Conservation (phyloP, 169 alveolate genomes). For the Plasmodium yoelii region DNA sequence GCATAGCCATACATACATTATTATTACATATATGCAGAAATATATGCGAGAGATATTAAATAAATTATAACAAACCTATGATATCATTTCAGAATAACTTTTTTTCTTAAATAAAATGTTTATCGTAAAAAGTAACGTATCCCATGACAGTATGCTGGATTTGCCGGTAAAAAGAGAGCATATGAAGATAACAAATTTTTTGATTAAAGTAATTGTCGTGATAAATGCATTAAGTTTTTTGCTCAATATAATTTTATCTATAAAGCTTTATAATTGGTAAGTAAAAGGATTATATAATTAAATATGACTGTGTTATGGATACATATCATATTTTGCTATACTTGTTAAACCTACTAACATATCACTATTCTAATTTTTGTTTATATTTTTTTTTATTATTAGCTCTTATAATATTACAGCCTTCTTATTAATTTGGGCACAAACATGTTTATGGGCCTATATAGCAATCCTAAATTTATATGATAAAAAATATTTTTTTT, state of each 20-base stretch:
- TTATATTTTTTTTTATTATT: background rate
- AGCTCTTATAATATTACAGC: slow-evolving; percentile 71
- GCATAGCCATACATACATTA: no score
- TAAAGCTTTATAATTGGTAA: slow-evolving; percentile 67
- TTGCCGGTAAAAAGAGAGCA: slow-evolving; percentile 67
- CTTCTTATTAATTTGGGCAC: slow-evolving; percentile 52
- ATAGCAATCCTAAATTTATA: slow-evolving; percentile 65
- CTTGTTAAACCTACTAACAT: background rate
- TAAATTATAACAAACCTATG: slow-evolving; percentile 6
- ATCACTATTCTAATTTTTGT: background rate
- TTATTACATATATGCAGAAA: no score
- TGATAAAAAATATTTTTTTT: slow-evolving; percentile 58
- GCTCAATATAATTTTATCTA: slow-evolving; percentile 41
- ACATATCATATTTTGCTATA: background rate
- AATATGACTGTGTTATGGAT: background rate
- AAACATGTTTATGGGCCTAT: slow-evolving; percentile 70
- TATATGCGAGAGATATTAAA: no score
- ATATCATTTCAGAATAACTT: slow-evolving; percentile 4
- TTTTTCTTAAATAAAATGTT: slow-evolving; percentile 49
- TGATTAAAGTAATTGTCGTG: slow-evolving; percentile 37
- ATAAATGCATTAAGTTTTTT: slow-evolving; percentile 39
- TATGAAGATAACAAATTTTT: slow-evolving; percentile 38
- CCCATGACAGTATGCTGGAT: slow-evolving; percentile 60
- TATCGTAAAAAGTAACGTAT: slow-evolving; percentile 71
- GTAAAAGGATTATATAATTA: background rate